A percentile compares a stretch with the other conserved stretches of the same genome.
These are phyloP conservation scores for Trichoderma arundinaceum DNA, from an alignment of 2,329 filamentous ascomycete species.

Conservation along the genomic window DNA sequence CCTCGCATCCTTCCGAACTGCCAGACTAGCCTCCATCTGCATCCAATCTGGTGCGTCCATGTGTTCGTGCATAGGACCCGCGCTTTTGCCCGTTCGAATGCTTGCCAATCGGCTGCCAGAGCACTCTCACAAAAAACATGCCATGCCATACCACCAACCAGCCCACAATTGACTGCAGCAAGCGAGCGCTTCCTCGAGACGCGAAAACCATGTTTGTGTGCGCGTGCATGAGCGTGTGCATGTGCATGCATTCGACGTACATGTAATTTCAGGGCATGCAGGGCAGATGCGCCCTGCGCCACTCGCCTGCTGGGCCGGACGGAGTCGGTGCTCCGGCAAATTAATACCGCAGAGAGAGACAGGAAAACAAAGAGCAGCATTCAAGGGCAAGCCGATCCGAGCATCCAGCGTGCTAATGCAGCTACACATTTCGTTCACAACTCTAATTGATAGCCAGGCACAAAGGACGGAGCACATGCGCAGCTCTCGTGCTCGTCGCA, in stretches of 20 bases:
- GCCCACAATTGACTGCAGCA: no score
- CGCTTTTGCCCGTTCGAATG: not conserved
- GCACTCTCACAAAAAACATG: not conserved
- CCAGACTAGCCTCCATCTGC: not conserved
- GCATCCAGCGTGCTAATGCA: not conserved
- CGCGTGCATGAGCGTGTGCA: constrained; percentile 7
- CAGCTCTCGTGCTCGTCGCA: not conserved
- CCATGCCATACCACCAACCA: not conserved
- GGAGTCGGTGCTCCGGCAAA: not conserved
- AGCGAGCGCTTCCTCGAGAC: not conserved
- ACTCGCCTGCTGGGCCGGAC: not conserved
- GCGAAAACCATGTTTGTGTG: constrained; percentile 12
- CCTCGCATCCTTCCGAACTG: not conserved
- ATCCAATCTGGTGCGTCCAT: constrained; percentile 24
- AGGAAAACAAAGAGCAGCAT: no score
- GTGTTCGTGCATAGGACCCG: constrained; percentile 20
- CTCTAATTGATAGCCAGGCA: no score
- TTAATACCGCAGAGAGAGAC: constrained; percentile 18
- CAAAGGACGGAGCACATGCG: no score
- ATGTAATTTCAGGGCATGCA: constrained; percentile 23
- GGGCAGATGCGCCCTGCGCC: constrained; percentile 22
- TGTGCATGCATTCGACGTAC: constrained; percentile 16
- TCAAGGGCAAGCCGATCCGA: not conserved
- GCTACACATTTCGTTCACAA: no score
- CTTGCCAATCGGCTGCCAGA: constrained; percentile 11